These are phyloP conservation scores for Quercus dentata DNA, from an alignment of 306 rosid species.

Conservation along the genomic window DNA sequence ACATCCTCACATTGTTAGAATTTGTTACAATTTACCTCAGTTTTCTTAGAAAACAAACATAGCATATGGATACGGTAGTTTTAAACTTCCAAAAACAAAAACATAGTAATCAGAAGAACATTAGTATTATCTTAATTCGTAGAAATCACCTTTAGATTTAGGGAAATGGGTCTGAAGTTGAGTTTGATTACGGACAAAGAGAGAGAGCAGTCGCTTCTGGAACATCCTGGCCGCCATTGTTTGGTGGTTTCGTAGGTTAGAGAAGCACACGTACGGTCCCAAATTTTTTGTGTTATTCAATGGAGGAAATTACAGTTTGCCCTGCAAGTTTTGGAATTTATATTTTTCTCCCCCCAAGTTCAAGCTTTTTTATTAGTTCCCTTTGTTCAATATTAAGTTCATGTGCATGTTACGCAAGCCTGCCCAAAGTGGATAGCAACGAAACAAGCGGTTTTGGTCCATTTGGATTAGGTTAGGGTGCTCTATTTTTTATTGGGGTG, in stretches of 20 bases:
- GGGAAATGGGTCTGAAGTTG: constrained; percentile 6
- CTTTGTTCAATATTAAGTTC: too few species aligned
- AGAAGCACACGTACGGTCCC: neutral
- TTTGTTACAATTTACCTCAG: neutral
- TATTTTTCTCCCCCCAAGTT: neutral
- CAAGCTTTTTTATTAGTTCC: too few species aligned
- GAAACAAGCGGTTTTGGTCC: too few species aligned
- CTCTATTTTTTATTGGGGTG: too few species aligned
- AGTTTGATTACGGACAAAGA: constrained; percentile 16
- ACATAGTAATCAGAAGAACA: neutral
- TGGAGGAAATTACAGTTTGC: neutral
- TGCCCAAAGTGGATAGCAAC: too few species aligned
- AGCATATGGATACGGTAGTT: neutral
- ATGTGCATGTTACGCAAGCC: too few species aligned
- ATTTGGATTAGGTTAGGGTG: too few species aligned
- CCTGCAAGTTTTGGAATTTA: neutral
- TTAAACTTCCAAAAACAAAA: neutral
- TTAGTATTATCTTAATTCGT: neutral
- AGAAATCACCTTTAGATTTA: constrained; percentile 23
- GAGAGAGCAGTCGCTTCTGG: constrained; percentile 45
- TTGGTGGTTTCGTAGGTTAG: neutral
- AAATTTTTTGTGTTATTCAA: neutral
- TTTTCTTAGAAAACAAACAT: neutral
- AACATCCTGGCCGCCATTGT: constrained; percentile 46
- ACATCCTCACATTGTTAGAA: neutral